These are phyloP conservation scores for Sequoia sempervirens DNA, from an alignment of 75 land plant species.

Conservation along the genomic window DNA sequence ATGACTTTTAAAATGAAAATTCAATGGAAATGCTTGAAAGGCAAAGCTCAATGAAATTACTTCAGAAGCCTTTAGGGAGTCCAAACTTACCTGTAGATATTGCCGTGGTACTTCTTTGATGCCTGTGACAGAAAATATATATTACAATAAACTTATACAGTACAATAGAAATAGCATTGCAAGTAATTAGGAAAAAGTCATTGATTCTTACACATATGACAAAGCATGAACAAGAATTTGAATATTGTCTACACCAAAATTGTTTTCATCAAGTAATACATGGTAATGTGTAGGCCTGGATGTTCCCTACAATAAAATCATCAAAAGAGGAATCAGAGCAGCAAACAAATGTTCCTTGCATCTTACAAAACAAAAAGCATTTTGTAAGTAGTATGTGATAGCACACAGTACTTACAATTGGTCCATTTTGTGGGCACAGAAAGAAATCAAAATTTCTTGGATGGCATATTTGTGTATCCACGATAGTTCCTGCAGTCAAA, in stretches of 20 bases:
- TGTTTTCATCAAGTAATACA: conserved; percentile 53
- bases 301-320: conserved; percentile 43
- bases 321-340: background rate
- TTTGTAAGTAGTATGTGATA: no score
- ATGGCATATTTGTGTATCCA: conserved; percentile 67
- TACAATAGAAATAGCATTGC: background rate
- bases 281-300: conserved; percentile 84
- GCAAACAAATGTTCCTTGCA: no score
- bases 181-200: background rate
- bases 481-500: conserved; percentile 63
- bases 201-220: conserved; percentile 53
- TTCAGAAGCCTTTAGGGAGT: background rate
- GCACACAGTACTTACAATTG: conserved; percentile 48
- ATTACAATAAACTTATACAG: background rate
- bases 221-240: conserved; percentile 68
- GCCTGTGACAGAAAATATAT: conserved; percentile 23
- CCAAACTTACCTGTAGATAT: conserved; percentile 48
- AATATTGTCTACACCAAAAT: conserved; percentile 58
- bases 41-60: background rate
- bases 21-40: background rate
- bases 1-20: background rate
- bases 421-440: conserved; percentile 72
- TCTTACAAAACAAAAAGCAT: no score
- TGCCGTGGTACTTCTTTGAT: conserved; percentile 69
- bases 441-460: conserved; percentile 81